Percentiles rank a stretch among this genome's conserved stretches.
Evolutionary conservation across 805 yeast genomes (phyloP).

Genomic region (Zygoascus biomembranicola): DNA sequence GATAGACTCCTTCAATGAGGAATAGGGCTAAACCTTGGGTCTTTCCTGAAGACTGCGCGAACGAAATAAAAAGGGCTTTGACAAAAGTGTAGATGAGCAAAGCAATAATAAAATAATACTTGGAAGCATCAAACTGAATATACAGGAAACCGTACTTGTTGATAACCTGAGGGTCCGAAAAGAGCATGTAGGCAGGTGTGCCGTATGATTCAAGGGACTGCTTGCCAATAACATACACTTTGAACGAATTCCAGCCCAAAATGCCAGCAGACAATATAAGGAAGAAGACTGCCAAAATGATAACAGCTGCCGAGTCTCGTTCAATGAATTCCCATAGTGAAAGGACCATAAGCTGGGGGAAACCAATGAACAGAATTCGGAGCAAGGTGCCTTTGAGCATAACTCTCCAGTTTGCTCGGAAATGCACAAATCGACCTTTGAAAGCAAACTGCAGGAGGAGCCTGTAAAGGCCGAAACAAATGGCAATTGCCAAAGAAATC

Average conservation of each 20-base stretch:
- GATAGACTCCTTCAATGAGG: conserved; percentile 64
- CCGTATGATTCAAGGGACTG: conserved; percentile 50
- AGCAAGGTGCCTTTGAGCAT: conserved; percentile 72
- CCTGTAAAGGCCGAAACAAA: conserved; percentile 47
- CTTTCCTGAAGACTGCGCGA: conserved; percentile 75
- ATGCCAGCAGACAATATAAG: conserved; percentile 52
- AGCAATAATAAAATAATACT: conserved; percentile 76
- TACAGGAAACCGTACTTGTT: conserved; percentile 82
- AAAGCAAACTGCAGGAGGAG: conserved; percentile 30
- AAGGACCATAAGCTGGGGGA: conserved; percentile 68
- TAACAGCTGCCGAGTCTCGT: conserved; percentile 80
- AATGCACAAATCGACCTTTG: conserved; percentile 36
- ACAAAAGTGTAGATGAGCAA: conserved; percentile 51
- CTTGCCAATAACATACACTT: conserved; percentile 56
- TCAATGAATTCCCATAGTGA: conserved; percentile 83
- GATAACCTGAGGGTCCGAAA: conserved; percentile 66
- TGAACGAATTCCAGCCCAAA: conserved; percentile 56
- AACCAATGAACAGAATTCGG: conserved; percentile 76
- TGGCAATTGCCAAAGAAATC: conserved; percentile 65
- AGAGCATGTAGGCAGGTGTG: conserved; percentile 81
- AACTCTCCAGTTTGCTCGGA: conserved; percentile 47
- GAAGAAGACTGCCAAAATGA: conserved; percentile 70
- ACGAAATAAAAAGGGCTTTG: conserved; percentile 65
- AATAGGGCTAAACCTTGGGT: conserved; percentile 72
- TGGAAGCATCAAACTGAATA: conserved; percentile 75